phyloP scores from a whole-genome alignment of 768 basidiomycete species.

The Roridomyces roridus region DNA sequence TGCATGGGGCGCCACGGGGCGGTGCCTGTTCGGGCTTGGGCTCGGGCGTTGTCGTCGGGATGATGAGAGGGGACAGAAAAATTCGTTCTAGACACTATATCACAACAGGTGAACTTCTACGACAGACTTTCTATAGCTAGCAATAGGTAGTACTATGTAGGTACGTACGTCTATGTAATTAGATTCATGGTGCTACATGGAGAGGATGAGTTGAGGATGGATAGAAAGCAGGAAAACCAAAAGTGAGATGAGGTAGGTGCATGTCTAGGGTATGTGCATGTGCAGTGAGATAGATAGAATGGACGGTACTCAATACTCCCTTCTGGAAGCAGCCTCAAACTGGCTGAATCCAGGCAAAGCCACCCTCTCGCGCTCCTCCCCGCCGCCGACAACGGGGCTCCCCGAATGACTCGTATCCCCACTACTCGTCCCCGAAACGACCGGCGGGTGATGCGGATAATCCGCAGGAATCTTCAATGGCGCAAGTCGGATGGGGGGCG shows the following conservation, averaged over 20 bases:
- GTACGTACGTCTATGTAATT: too few species aligned
- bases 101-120: too few species aligned
- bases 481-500: slow-evolving; percentile 75
- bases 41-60: too few species aligned
- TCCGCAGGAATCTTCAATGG: slow-evolving; percentile 54
- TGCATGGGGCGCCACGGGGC: not conserved
- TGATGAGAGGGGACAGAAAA: too few species aligned
- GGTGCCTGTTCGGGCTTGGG: not conserved
- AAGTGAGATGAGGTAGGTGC: too few species aligned
- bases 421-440: slow-evolving; percentile 22
- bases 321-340: slow-evolving; percentile 59
- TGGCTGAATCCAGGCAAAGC: slow-evolving; percentile 69
- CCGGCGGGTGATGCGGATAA: not conserved
- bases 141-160: too few species aligned
- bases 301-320: slow-evolving; percentile 1
- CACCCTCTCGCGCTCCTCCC: slow-evolving; percentile 39
- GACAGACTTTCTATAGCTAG: too few species aligned
- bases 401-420: slow-evolving; percentile 11
- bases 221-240: too few species aligned
- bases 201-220: too few species aligned
- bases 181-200: too few species aligned
- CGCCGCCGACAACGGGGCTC: slow-evolving; percentile 23
- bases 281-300: not conserved
- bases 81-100: too few species aligned
- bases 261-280: not conserved